These are phyloP conservation scores for Camellia oleifera DNA, from an alignment of 179 eudicot genomes.

Conservation along the genomic window DNA sequence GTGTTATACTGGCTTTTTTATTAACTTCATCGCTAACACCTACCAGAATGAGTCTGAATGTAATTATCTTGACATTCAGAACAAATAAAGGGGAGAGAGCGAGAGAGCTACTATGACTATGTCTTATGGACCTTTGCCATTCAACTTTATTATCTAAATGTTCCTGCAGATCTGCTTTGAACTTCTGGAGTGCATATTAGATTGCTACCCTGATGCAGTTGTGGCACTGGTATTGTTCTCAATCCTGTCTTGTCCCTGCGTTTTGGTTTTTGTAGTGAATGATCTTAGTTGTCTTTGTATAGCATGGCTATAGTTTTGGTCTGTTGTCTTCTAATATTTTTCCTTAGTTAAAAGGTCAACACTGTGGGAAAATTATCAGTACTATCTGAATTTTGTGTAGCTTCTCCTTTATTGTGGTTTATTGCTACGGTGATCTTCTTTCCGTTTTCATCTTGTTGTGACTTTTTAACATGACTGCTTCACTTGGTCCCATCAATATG, in stretches of 20 bases:
- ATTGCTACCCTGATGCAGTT: conserved; percentile 52
- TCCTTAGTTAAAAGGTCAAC: neutral
- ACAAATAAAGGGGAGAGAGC: neutral
- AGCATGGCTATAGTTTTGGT: neutral
- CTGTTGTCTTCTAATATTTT: neutral
- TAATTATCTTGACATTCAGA: neutral
- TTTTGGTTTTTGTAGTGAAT: neutral
- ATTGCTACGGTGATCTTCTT: neutral
- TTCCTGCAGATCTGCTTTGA: conserved; percentile 80
- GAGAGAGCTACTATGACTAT: neutral
- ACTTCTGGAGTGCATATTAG: conserved; percentile 73
- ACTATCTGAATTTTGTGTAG: neutral
- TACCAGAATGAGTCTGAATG: neutral
- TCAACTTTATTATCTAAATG: neutral
- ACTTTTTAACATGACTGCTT: neutral
- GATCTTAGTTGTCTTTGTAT: neutral
- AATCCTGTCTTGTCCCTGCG: neutral
- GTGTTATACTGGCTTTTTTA: neutral
- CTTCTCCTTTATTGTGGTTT: neutral
- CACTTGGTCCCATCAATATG: neutral
- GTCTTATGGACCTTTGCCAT: neutral
- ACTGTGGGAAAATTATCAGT: neutral
- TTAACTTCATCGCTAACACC: neutral
- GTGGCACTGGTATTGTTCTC: conserved; percentile 49
- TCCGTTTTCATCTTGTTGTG: neutral